phyloP scores from a whole-genome alignment of 2,329 filamentous ascomycete genomes.

The Exophiala viscosa region DNA sequence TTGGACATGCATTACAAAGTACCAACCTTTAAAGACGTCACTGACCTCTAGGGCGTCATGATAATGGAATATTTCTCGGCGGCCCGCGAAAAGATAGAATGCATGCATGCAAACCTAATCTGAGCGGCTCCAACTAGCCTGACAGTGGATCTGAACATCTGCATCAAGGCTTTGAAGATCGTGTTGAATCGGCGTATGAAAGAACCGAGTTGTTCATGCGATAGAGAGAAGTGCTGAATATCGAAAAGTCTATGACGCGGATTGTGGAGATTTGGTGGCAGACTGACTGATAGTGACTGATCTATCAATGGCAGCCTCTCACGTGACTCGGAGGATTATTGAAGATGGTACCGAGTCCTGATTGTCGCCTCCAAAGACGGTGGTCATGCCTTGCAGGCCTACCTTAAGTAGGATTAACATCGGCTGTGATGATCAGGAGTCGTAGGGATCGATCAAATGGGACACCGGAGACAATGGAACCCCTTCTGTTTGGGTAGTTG shows the following conservation, averaged over 20 bases:
- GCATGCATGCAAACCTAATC: not conserved
- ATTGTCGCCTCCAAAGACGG: too few relatives aligned
- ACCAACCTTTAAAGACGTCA: not conserved
- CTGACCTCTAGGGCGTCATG: not conserved
- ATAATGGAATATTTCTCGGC: not conserved
- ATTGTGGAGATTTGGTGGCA: not conserved
- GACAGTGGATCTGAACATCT: not conserved
- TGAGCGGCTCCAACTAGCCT: not conserved
- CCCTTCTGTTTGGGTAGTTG: too few relatives aligned
- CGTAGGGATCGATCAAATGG: too few relatives aligned
- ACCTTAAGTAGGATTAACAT: too few relatives aligned
- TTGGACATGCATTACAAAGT: not conserved
- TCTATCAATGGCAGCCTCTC: not conserved
- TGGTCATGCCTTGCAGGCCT: too few relatives aligned
- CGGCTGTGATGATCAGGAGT: too few relatives aligned
- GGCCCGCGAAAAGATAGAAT: not conserved
- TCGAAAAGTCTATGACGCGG: not conserved
- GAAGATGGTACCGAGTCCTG: not conserved
- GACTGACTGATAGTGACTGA: not conserved
- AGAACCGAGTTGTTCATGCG: not conserved
- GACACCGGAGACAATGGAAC: too few relatives aligned
- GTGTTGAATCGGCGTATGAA: not conserved
- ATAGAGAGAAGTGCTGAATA: not conserved
- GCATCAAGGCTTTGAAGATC: not conserved
- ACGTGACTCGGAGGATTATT: conserved; percentile 1